Base-by-base conservation (phyloP, 75 land plant species). In the Pinus tabuliformis region DNA sequence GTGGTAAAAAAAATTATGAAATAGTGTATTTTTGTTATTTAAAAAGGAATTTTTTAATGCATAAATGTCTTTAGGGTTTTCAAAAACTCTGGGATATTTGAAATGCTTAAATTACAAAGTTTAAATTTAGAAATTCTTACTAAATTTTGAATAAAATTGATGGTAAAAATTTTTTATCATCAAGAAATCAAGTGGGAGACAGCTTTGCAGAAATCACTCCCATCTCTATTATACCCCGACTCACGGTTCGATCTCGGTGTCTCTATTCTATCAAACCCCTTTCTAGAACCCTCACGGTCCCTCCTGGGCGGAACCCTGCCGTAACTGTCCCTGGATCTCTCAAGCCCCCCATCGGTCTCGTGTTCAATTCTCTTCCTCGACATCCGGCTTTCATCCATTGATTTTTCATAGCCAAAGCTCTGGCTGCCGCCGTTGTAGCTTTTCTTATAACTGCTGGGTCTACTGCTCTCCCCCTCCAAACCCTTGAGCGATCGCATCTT, bases 311-410 rank as follows among this genome's bases (percentile, higher is more conserved):
- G 54, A 73, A 26, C 74, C 15, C 74, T 56, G 28, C 26, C 74
- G 17, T 73, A 73, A 13, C 36, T 28, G 15, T 52, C 57, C 17
- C 58, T 26, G 9, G 58, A 17, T 76, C 91, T 18, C 28, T 85
- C 86, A 66, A 81, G 79, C 3, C 36, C 74, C 12, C 82, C 74
- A 1, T 90, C 89, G 1, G 73, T 8, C 42, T 82, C 85, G 63
- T 82, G 72, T 14, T 87, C 87, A 17, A 74, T 75, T 36, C 91
- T 75, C 82, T 81, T 81, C 72, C 86, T 59, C 33, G 79, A 56
- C 58, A 70, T 81, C 72, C 90, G 30, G 18, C 85, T 87, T 12
- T 81, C 91, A 8, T 79, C 88, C 13, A 71, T 37, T 2, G 71
- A 30, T 59, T 84, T 81, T 49, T 83, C 85, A 24, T 83, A 88